phyloP scores from a whole-genome alignment of 805 yeast genomes.

The Cyberlindnera meyerae region DNA sequence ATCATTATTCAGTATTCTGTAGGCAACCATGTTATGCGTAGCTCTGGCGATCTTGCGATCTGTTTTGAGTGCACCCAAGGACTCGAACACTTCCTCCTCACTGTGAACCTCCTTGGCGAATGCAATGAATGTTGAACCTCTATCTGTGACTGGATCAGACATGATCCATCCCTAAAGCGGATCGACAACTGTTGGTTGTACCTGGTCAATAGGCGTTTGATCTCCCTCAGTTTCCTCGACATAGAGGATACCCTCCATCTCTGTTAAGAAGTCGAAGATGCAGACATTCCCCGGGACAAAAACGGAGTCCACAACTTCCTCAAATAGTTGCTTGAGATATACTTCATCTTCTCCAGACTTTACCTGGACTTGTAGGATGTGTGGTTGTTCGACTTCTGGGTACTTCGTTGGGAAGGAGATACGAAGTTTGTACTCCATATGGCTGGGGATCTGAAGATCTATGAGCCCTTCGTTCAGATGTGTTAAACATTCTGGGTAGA shows the following conservation, averaged over 20 bases:
- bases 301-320: constrained; percentile 47
- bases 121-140: constrained; percentile 83
- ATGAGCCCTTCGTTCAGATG: constrained; percentile 32
- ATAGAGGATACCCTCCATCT: constrained; percentile 51
- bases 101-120: constrained; percentile 59
- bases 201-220: constrained; percentile 2
- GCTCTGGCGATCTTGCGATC: constrained; percentile 69
- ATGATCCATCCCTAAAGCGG: constrained; percentile 68
- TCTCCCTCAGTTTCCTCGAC: constrained; percentile 24
- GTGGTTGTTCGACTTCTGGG: constrained; percentile 60
- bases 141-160: constrained; percentile 74
- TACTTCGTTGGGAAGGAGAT: constrained; percentile 68
- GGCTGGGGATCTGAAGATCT: constrained; percentile 55
- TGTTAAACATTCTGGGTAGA: constrained; percentile 63
- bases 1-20: constrained; percentile 55
- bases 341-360: constrained; percentile 33
- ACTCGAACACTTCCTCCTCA: constrained; percentile 60
- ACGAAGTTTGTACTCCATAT: constrained; percentile 55
- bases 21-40: constrained; percentile 79
- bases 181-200: constrained; percentile 26
- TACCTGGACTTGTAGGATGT: constrained; percentile 49
- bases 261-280: constrained; percentile 71
- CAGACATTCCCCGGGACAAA: constrained; percentile 65
- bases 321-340: constrained; percentile 43
- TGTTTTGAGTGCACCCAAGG: constrained; percentile 45